Evolutionary conservation across 345 rosid genomes (phyloP).

Genomic region (Salix suchowensis): DNA sequence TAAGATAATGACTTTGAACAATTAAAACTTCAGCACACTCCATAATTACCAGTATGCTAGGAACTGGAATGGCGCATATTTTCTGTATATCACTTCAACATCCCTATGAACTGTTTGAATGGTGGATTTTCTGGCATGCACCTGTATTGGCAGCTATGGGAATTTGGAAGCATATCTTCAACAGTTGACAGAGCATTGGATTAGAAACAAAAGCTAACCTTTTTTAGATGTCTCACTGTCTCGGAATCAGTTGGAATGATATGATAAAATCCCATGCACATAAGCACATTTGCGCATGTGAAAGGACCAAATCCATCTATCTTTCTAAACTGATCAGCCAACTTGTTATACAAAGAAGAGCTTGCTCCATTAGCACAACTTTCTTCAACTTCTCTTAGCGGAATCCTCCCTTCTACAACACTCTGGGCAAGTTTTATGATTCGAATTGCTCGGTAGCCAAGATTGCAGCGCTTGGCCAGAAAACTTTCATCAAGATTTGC

Average conservation of each 20-base stretch:
- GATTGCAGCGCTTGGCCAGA: constrained; percentile 43
- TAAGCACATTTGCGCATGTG: constrained; percentile 46
- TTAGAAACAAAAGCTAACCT: constrained; percentile 22
- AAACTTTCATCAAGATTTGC: constrained; percentile 40
- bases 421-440: constrained; percentile 41
- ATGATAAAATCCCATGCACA: constrained; percentile 56
- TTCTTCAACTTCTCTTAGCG: constrained; percentile 35
- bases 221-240: constrained; percentile 47
- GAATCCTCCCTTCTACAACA: constrained; percentile 41
- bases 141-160: constrained; percentile 25
- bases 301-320: constrained; percentile 54
- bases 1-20: background rate
- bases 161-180: background rate
- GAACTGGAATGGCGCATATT: constrained; percentile 44
- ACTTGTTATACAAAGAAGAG: constrained; percentile 21
- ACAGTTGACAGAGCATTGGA: background rate
- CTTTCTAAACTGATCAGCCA: constrained; percentile 27
- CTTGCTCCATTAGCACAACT: constrained; percentile 15
- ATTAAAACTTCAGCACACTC: background rate
- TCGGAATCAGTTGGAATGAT: constrained; percentile 49
- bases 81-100: constrained; percentile 32
- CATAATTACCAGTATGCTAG: constrained; percentile 42
- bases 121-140: constrained; percentile 32
- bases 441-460: constrained; percentile 47
- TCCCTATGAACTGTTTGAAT: constrained; percentile 24